Evolutionary conservation across 2,329 filamentous ascomycete genomes (phyloP), one percentile per base, ranked within the genome.

Genomic region (Fusarium continuum): DNA sequence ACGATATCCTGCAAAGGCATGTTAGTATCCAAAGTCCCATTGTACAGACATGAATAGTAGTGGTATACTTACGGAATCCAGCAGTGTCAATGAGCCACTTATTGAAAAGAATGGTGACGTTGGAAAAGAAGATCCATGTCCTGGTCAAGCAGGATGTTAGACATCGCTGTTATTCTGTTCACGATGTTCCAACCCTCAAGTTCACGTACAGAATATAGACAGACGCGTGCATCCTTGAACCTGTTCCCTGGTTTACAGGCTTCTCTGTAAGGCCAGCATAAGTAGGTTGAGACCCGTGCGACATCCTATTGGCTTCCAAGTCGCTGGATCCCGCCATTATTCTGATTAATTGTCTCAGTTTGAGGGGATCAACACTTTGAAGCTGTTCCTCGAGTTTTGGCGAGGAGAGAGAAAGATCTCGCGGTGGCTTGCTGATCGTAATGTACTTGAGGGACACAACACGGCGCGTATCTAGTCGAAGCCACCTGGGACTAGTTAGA

Each of bases 91-190:
- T 84, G 44, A 96, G 86, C 86, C 90, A 93, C 80, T 96, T 96
- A 83, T 96, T 96, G 83, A 96, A 96, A 61, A 96, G 80, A 73
- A 96, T 96, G 61, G 93, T 92, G 70, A 86, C 83, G 65, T 92
- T 94, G 70, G 91, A 95, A 74, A 95, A 86, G 67, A 91, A 83
- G 68, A 96, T 96, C 92, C 92, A 96, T 72, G 86, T 85, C 50
- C 83, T 85, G 23, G 8, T 8, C 36, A 47, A 48, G 31, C 31
- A 9, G 31, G n/a, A 29, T 22, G 48, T 68, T 59, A 70, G 65
- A 38, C 4, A 32, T 22, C 8, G 5, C 31, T 45, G n/a, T 13
- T 4, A 23, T 14, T 19, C 8, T 4, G n/a, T 11, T 16, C 16
- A 22, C 9, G 7, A 32, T n/a, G 14, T 16, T 19, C 9, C 8